Evolutionary conservation across 2,329 filamentous ascomycete species (phyloP), one percentile per base, ranked within the genome.

Genomic region (Plectosphaerella cucumerina): DNA sequence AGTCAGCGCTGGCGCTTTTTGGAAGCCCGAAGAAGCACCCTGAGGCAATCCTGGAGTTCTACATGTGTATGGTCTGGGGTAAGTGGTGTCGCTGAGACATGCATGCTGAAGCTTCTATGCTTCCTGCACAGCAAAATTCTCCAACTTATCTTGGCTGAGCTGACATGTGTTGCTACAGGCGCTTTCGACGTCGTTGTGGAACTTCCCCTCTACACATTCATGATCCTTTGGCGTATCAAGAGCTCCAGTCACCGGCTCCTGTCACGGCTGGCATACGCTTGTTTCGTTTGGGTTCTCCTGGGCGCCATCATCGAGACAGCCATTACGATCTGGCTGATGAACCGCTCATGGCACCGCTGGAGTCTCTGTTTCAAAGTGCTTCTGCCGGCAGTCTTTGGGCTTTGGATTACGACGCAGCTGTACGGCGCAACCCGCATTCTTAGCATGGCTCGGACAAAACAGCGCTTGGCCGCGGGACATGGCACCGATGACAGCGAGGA

Each of bases 11-110:
- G 6, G 49, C 51, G 15, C 47, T 56, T 3, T 54, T 54, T 21
- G 54, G 52, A 11, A 52, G 44, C 35, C 46, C 41, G 9, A 18
- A 22, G 9, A 21, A 45, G 14, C 52, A 56, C 1, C 52, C 49
- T 0, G 52, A 55, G 15, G 50, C 52, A 4, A 54, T 52, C 3
- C 52, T 55, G 22, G 53, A 55, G 9, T 55, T 55, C 23, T 55
- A 55, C 45, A 55, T 55, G 53, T 55, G 53, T 22, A 55, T 55
- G 48, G 51, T 55, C 3, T 55, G 53, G 53, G 53, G 53, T 55
- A 47, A 4, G n/a, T 44, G 18, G 4, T n/a, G 5, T 8, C 5
- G 5, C 15, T 39, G 35, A n/a, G n/a, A n/a, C n/a, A n/a, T n/a
- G n/a, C n/a, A n/a, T n/a, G n/a, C n/a, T n/a, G n/a, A n/a, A n/a